These are phyloP conservation scores for Aquilaria agallochum DNA, from an alignment of 441 rosid genomes.

Conservation along the genomic window DNA sequence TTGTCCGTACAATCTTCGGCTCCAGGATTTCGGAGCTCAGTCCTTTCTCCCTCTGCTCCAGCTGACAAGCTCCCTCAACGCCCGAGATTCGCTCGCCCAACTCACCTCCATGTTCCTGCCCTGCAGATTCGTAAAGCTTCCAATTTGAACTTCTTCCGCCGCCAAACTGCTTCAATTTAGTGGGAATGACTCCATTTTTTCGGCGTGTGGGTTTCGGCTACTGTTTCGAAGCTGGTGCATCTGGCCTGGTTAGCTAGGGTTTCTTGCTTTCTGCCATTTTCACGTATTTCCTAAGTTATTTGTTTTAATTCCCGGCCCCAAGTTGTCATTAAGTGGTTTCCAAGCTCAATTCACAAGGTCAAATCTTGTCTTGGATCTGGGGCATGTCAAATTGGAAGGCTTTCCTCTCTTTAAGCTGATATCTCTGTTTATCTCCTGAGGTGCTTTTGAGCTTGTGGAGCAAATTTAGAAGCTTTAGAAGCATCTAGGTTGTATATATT, in stretches of 20 bases:
- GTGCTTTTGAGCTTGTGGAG: neutral
- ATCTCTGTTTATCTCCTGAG: neutral
- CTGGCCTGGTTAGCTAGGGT: conserved; percentile 17
- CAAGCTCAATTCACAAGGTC: neutral
- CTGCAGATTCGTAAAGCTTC: conserved; percentile 4
- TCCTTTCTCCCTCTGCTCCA: no score
- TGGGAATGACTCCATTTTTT: conserved; percentile 8
- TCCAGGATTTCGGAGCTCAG: no score
- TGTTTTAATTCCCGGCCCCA: no score
- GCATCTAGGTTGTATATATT: conserved; percentile 3
- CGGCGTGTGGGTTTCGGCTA: conserved; percentile 1
- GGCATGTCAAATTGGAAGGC: neutral
- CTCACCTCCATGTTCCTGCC: neutral
- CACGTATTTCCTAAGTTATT: no score
- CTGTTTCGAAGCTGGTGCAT: neutral
- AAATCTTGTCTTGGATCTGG: neutral
- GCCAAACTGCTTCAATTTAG: neutral
- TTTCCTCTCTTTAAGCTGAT: neutral
- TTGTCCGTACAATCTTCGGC: no score
- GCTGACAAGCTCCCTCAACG: no score
- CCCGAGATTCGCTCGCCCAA: no score
- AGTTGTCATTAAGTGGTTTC: neutral
- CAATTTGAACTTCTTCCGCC: neutral
- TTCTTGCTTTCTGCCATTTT: neutral
- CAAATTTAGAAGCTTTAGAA: neutral